These are phyloP conservation scores for Malus hybrid DNA, from an alignment of 331 rosid species.

Conservation along the genomic window DNA sequence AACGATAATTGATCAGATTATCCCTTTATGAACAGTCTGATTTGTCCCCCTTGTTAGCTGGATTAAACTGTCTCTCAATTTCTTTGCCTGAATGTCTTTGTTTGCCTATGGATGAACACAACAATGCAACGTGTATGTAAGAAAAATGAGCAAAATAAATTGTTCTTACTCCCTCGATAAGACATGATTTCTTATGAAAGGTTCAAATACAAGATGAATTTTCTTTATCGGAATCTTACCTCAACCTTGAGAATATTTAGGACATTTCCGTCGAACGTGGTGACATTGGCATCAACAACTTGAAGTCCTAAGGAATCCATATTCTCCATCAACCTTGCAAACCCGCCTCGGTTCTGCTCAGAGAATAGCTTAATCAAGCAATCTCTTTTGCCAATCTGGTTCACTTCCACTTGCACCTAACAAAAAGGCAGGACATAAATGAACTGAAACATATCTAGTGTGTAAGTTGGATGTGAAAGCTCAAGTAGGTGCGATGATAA, in stretches of 20 bases:
- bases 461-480: not conserved
- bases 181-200: not conserved
- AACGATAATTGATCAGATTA: not conserved
- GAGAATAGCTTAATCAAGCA: slow-evolving; percentile 43
- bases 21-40: not conserved
- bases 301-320: slow-evolving; percentile 57
- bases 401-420: slow-evolving; percentile 64
- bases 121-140: not conserved
- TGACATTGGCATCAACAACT: slow-evolving; percentile 48
- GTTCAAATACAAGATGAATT: not conserved
- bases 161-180: not conserved
- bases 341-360: slow-evolving; percentile 43
- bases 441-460: not conserved
- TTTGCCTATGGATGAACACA: slow-evolving; percentile 39
- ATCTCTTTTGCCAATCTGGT: slow-evolving; percentile 36
- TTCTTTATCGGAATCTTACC: slow-evolving; percentile 38
- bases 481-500: not conserved
- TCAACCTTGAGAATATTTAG: slow-evolving; percentile 48
- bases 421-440: not conserved
- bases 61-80: slow-evolving; percentile 39
- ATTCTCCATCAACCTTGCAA: slow-evolving; percentile 59
- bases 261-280: slow-evolving; percentile 42
- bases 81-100: slow-evolving; percentile 36
- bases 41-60: slow-evolving; percentile 20
- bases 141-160: slow-evolving; percentile 8